Conservation (phyloP, 2,329 filamentous ascomycete genomes). For the Aspergillus quadrilineatus region DNA sequence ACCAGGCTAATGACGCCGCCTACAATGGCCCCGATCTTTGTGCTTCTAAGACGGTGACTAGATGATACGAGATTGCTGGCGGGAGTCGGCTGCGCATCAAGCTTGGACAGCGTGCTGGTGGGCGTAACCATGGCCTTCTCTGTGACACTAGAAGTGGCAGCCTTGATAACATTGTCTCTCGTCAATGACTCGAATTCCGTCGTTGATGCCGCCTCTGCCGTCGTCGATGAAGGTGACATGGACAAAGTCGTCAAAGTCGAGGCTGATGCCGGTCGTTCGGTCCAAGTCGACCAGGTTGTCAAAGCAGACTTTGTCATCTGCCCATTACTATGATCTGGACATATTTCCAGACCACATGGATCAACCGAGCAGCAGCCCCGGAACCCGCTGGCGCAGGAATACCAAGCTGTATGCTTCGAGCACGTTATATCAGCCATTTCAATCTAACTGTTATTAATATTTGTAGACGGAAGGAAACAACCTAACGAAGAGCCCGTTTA, state of each 20-base stretch:
- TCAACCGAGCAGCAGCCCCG: slow-evolving; percentile 35
- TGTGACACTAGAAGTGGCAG: background rate
- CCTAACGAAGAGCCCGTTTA: background rate
- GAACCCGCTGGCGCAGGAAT: slow-evolving; percentile 29
- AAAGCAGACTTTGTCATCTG: background rate
- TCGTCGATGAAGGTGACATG: background rate
- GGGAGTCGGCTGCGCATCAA: background rate
- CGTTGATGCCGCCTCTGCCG: background rate
- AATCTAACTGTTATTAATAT: slow-evolving; percentile 1
- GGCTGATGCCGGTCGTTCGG: background rate
- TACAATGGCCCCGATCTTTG: slow-evolving; percentile 8
- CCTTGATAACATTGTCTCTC: background rate
- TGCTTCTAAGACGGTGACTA: background rate
- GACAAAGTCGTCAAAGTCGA: too few species aligned
- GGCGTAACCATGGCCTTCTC: background rate
- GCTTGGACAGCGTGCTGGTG: background rate
- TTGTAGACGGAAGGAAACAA: background rate
- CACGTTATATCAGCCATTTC: slow-evolving; percentile 17
- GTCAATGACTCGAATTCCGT: background rate
- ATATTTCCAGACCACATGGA: slow-evolving; percentile 30
- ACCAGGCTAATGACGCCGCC: slow-evolving; percentile 5
- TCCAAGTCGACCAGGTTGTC: background rate
- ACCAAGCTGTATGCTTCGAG: slow-evolving; percentile 23
- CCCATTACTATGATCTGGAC: slow-evolving; percentile 24
- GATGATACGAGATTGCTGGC: background rate